These are phyloP conservation scores for Rhodotorula sp. DNA, from an alignment of 1,284 basidiomycete species.

Conservation along the genomic window DNA sequence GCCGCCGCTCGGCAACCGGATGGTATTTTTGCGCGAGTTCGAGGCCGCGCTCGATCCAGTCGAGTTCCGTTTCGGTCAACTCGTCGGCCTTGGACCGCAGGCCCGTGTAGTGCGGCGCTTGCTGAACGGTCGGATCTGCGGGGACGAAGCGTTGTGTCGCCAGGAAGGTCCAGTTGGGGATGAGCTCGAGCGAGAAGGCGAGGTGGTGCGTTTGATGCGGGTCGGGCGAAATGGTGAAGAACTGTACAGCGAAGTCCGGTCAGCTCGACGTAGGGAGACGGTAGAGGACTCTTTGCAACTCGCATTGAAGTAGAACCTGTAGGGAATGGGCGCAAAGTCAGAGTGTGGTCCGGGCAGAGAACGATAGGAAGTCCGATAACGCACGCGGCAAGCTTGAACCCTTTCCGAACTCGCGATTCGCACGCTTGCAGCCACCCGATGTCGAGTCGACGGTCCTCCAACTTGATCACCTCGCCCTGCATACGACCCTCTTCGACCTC, in stretches of 20 bases:
- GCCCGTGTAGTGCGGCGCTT: too few relatives aligned
- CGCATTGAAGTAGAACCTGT: slow-evolving; percentile 22
- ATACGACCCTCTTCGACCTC: not conserved
- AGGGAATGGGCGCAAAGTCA: not conserved
- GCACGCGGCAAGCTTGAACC: slow-evolving; percentile 24
- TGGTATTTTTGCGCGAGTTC: slow-evolving; percentile 14
- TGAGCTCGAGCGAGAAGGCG: slow-evolving; percentile 26
- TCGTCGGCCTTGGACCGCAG: slow-evolving; percentile 9
- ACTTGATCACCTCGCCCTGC: not conserved
- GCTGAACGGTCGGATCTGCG: not conserved
- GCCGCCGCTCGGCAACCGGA: slow-evolving; percentile 14
- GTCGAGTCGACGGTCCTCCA: not conserved
- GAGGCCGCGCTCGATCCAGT: slow-evolving; percentile 32
- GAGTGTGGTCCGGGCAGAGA: not conserved
- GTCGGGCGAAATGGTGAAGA: slow-evolving; percentile 21
- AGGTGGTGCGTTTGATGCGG: slow-evolving; percentile 28
- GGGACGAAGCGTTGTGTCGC: slow-evolving; percentile 15
- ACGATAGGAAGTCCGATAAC: not conserved
- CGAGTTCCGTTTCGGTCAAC: slow-evolving; percentile 25
- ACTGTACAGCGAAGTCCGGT: not conserved
- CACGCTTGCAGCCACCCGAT: slow-evolving; percentile 11
- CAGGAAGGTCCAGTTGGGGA: slow-evolving; percentile 22
- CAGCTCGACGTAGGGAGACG: accelerated
- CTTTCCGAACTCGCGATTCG: slow-evolving; percentile 17
- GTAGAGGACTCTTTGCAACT: not conserved